A percentile compares a stretch with the other conserved stretches of the same genome.
These are phyloP conservation scores for Picea sitchensis DNA, from an alignment of 75 land plant genomes.

Conservation along the genomic window DNA sequence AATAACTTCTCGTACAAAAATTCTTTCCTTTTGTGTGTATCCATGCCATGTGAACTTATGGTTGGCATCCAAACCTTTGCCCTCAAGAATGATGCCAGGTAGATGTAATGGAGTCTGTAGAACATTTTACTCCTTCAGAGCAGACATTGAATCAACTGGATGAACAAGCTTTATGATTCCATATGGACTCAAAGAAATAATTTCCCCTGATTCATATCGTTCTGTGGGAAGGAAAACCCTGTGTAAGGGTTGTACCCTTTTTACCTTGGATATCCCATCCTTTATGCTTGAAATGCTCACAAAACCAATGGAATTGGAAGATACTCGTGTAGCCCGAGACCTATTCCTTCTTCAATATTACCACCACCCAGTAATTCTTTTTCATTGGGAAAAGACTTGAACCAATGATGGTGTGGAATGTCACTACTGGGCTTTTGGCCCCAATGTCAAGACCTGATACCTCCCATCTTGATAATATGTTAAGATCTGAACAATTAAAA, in stretches of 20 bases:
- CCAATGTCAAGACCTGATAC: conserved; percentile 62
- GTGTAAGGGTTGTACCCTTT: conserved; percentile 22
- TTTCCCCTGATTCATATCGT: conserved; percentile 14
- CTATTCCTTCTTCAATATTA: conserved; percentile 4
- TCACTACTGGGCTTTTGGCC: conserved; percentile 24
- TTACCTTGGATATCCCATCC: conserved; percentile 5
- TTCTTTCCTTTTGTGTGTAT: conserved; percentile 13
- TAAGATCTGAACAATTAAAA: conserved; percentile 30
- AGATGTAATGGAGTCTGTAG: no score
- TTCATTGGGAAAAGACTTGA: conserved; percentile 1
- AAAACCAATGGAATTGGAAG: conserved; percentile 19
- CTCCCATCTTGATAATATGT: conserved; percentile 45
- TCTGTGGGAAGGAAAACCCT: conserved; percentile 57
- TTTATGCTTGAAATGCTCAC: conserved; percentile 5
- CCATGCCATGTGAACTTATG: no score
- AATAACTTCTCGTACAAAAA: conserved; percentile 32
- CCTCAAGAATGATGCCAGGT: no score
- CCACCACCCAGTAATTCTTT: background rate
- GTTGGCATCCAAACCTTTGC: no score
- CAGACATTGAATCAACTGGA: no score
- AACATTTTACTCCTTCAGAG: no score
- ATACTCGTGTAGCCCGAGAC: background rate
- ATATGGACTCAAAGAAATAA: conserved; percentile 4
- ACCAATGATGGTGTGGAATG: conserved; percentile 9
- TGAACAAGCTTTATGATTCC: no score